Percentiles rank a stretch among this genome's conserved stretches.
Evolutionary conservation across 2,329 filamentous ascomycete genomes (phyloP).

Genomic region (Septoria petroselini): DNA sequence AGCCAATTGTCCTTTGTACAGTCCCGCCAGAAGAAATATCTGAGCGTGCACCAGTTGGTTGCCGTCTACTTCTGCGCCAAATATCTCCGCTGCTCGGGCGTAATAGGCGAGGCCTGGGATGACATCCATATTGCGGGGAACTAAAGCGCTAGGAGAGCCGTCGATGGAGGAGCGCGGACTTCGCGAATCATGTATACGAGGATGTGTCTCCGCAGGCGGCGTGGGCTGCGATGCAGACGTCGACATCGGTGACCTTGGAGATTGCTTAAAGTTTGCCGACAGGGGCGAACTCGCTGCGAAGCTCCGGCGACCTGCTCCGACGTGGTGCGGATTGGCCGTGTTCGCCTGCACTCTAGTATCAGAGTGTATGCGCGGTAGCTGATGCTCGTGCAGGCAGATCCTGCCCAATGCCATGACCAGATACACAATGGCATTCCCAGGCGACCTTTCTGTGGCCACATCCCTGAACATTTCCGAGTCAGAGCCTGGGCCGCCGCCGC

Average conservation of each 20-base stretch:
- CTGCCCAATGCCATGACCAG: slow-evolving; percentile 82
- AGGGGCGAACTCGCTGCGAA: slow-evolving; percentile 31
- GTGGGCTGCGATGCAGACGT: slow-evolving; percentile 36
- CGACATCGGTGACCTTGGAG: slow-evolving; percentile 41
- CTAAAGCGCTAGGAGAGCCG: slow-evolving; percentile 22
- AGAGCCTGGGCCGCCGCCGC: slow-evolving; percentile 10
- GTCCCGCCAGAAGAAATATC: slow-evolving; percentile 74
- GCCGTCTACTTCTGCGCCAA: slow-evolving; percentile 75
- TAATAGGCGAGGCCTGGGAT: slow-evolving; percentile 91
- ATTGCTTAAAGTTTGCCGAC: slow-evolving; percentile 37
- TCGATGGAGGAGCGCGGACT: slow-evolving; percentile 37
- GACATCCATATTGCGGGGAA: slow-evolving; percentile 60
- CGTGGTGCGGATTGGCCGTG: slow-evolving; percentile 39
- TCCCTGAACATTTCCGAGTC: slow-evolving; percentile 18
- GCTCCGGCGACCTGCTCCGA: slow-evolving; percentile 25
- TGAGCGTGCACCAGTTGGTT: slow-evolving; percentile 82
- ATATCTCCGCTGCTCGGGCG: slow-evolving; percentile 77
- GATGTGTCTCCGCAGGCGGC: slow-evolving; percentile 31
- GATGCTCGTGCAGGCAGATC: slow-evolving; percentile 60
- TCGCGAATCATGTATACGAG: slow-evolving; percentile 25
- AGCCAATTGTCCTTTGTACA: slow-evolving; percentile 86
- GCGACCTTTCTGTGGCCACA: slow-evolving; percentile 55
- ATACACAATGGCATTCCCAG: slow-evolving; percentile 77
- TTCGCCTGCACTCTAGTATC: slow-evolving; percentile 43
- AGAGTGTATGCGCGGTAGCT: slow-evolving; percentile 56